A percentile compares a stretch with the other conserved stretches of the same genome.
Evolutionary conservation across 148 eudicot species (phyloP).

Genomic region (Rhododendron ferrugineum): DNA sequence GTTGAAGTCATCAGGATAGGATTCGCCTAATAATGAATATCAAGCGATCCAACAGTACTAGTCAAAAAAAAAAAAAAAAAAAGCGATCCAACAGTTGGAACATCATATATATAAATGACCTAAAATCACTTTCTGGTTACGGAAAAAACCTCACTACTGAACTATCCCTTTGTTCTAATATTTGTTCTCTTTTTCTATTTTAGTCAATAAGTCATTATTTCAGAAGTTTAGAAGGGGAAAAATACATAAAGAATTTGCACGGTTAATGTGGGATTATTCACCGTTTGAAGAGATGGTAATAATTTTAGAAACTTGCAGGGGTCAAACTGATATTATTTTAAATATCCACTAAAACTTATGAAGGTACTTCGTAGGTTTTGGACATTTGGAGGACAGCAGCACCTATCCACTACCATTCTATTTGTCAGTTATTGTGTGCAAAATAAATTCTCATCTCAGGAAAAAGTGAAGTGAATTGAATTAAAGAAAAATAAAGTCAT

Average conservation of each 20-base stretch:
- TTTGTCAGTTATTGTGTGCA: too few relatives aligned
- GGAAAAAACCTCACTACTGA: too few relatives aligned
- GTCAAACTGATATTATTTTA: neutral
- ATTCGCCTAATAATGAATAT: neutral
- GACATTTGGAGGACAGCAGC: neutral
- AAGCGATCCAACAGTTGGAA: neutral
- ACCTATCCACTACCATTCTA: too few relatives aligned
- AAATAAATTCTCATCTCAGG: too few relatives aligned
- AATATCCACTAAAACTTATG: neutral
- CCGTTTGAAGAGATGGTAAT: neutral
- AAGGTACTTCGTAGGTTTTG: neutral
- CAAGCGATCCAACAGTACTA: neutral
- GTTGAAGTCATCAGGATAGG: neutral
- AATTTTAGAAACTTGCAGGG: neutral
- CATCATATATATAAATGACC: neutral
- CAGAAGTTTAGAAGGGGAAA: too few relatives aligned
- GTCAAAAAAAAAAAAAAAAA: too few relatives aligned
- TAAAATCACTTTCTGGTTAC: too few relatives aligned
- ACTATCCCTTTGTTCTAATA: neutral
- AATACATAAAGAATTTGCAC: neutral
- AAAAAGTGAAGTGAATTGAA: neutral
- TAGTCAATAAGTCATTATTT: too few relatives aligned
- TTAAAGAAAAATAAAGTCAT: too few relatives aligned
- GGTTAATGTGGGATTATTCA: neutral
- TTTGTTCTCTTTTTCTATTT: too few relatives aligned